Conservation (phyloP, 1,284 basidiomycete genomes). For the Pascua sp. region DNA sequence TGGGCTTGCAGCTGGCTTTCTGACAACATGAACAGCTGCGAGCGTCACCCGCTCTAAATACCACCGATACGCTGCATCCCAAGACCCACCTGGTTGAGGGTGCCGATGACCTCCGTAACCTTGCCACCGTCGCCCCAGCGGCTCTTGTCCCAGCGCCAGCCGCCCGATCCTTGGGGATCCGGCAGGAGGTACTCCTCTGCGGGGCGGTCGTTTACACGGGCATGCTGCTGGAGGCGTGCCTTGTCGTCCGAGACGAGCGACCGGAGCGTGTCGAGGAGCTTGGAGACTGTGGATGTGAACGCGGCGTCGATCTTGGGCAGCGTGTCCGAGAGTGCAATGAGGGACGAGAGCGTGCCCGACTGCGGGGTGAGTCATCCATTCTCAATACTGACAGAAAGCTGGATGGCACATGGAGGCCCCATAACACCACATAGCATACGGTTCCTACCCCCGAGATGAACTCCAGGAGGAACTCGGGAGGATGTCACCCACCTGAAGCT, state of each 20-base stretch:
- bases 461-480: neutral
- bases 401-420: neutral
- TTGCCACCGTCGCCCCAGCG: slow-evolving; percentile 78
- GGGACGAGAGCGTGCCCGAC: slow-evolving; percentile 90
- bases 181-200: slow-evolving; percentile 72
- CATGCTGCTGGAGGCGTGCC: slow-evolving; percentile 73
- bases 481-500: slow-evolving; percentile 44
- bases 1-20: no score
- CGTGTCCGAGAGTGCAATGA: slow-evolving; percentile 86
- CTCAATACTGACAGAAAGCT: neutral
- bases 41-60: neutral
- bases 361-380: slow-evolving; percentile 43
- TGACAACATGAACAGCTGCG: neutral
- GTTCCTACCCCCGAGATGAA: neutral
- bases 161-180: slow-evolving; percentile 9
- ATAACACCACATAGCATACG: neutral
- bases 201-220: slow-evolving; percentile 68
- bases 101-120: slow-evolving; percentile 74
- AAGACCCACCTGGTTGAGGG: slow-evolving; percentile 68
- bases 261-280: slow-evolving; percentile 90
- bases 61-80: neutral
- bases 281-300: slow-evolving; percentile 83
- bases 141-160: slow-evolving; percentile 82
- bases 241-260: slow-evolving; percentile 87
- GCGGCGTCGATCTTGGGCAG: slow-evolving; percentile 86